Base-by-base conservation (phyloP, 371 early-diverging fungal species). In the Mucor irregularis region DNA sequence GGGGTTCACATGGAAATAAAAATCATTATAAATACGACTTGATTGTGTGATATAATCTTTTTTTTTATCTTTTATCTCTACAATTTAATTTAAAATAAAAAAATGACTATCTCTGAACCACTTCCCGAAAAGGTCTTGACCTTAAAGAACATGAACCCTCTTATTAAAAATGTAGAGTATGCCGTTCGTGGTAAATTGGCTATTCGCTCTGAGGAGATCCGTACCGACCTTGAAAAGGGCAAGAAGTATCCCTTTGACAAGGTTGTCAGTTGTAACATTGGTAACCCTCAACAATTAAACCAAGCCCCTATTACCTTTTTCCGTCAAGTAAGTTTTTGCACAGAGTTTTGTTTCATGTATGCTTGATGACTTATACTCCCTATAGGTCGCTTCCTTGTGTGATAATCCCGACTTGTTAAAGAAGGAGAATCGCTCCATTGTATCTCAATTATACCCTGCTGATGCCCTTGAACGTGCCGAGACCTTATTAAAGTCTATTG, bases 171-270 rank as follows among this genome's bases (percentile, higher is more conserved):
- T 28, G 91, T 92, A 46, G 91, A 97, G 58, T 98, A 98, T 66
- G 98, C 99, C 38, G 99, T 98, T 8, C 89, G 99, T 39, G 99
- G 99, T 39, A 93, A 87, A 53, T 79, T 96, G 38, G 97, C 99
- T 31, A 94, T 98, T 62, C 87, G 92, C n/a, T 94, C 96, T 4
- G 99, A 98, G 48, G 81, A 87, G 46, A 79, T 98, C 49, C 77
- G 83, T 21, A 79, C 85, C 75, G 83, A 86, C 46, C 59, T 87
- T 30, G 69, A 68, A 26, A 39, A 74, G 1, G 71, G 79, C 4
- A 68, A 71, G 5, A 44, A 61, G 8, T 82, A 85, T 40, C 84
- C 88, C 0, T 97, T 96, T 73, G 65, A 76, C 35, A 63, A 76
- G 29, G 82, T 95, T 51, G 85, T 88, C 13, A 83, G 78, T 59